phyloP scores from a whole-genome alignment of 2,329 filamentous ascomycete genomes.

The Fusarium sp. region DNA sequence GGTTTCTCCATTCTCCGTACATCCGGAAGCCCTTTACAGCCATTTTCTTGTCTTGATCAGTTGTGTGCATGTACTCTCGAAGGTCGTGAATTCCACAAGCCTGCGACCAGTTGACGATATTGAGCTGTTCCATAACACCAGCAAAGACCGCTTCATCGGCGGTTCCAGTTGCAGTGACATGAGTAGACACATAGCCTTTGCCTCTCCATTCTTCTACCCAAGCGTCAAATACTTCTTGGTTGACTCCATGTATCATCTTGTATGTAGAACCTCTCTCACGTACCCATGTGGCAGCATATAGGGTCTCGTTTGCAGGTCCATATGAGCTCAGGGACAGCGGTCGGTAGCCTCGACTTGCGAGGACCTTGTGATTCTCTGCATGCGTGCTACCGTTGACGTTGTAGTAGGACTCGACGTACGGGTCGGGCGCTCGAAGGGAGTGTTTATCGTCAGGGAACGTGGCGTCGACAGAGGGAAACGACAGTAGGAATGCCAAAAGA shows the following conservation, averaged over 20 bases:
- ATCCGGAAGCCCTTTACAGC: slow-evolving; percentile 25
- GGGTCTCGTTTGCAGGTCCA: slow-evolving; percentile 17
- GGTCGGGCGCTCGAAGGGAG: background rate
- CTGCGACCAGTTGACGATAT: slow-evolving; percentile 22
- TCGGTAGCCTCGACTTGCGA: slow-evolving; percentile 11
- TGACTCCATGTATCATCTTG: slow-evolving; percentile 16
- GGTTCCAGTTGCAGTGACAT: slow-evolving; percentile 33
- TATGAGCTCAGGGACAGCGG: slow-evolving; percentile 35
- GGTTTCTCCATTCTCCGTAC: slow-evolving; percentile 30
- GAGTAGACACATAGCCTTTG: slow-evolving; percentile 7
- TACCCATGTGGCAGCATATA: slow-evolving; percentile 34
- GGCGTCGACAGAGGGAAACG: background rate
- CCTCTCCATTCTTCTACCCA: slow-evolving; percentile 25
- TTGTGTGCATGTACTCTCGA: background rate
- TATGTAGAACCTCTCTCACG: background rate
- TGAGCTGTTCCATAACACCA: slow-evolving; percentile 29
- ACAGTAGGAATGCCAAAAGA: slow-evolving; percentile 17
- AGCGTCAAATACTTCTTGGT: slow-evolving; percentile 11
- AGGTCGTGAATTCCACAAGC: slow-evolving; percentile 19
- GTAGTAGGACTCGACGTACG: slow-evolving; percentile 21
- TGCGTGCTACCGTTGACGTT: slow-evolving; percentile 10
- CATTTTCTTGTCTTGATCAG: background rate
- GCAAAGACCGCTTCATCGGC: slow-evolving; percentile 13
- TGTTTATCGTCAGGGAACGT: background rate
- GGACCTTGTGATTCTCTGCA: background rate